Evolutionary conservation across 306 rosid genomes (phyloP).

Genomic region (Coriaria nepalensis): DNA sequence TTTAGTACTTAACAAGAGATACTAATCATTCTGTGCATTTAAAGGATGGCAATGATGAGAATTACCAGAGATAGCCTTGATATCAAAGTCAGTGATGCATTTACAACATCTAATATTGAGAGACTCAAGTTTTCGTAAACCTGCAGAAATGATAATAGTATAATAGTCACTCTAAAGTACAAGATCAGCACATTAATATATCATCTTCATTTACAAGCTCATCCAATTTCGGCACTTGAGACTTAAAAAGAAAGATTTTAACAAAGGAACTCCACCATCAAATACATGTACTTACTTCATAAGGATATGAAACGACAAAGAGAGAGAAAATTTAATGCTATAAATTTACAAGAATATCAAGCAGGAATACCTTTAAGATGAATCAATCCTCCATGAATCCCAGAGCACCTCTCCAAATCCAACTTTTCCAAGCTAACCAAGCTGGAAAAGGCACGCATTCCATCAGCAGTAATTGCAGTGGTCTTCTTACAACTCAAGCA

Average conservation of each 20-base stretch:
- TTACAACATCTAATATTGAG: constrained; percentile 94
- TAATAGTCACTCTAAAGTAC: too few relatives aligned
- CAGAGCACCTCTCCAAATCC: constrained; percentile 91
- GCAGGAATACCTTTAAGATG: constrained; percentile 67
- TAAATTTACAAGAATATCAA: too few relatives aligned
- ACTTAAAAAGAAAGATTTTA: not conserved
- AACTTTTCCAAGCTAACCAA: constrained; percentile 62
- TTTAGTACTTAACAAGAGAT: not conserved
- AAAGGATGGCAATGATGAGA: too few relatives aligned
- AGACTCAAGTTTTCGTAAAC: constrained; percentile 69
- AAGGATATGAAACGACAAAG: too few relatives aligned
- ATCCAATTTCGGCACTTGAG: not conserved
- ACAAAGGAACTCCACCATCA: constrained; percentile 5
- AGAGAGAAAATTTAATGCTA: too few relatives aligned
- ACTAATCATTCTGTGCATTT: too few relatives aligned
- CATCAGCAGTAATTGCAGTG: constrained; percentile 63
- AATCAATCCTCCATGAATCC: constrained; percentile 76
- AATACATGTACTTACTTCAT: too few relatives aligned
- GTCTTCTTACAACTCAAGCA: constrained; percentile 78
- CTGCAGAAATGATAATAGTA: too few relatives aligned
- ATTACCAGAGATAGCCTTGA: constrained; percentile 69
- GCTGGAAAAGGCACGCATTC: constrained; percentile 56
- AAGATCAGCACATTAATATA: too few relatives aligned
- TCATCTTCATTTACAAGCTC: not conserved
- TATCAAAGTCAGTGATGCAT: constrained; percentile 68